phyloP scores from a whole-genome alignment of 192 early-diverging fungal species.

The Coemansia sp. region DNA sequence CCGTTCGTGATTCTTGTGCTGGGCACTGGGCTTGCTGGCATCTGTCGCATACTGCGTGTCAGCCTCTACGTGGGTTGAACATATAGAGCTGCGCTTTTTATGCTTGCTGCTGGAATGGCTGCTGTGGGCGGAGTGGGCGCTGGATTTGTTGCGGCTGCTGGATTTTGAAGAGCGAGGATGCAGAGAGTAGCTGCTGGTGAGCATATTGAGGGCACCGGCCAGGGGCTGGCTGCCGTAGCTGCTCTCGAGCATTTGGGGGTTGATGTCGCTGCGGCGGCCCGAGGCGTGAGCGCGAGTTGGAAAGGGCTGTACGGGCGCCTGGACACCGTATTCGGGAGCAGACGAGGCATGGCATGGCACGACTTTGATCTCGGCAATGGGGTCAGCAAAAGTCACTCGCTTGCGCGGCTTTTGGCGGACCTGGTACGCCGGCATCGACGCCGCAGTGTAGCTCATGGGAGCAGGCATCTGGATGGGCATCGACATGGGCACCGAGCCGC shows the following conservation, averaged over 20 bases:
- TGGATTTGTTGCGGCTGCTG: neutral
- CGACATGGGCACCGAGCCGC: conserved; percentile 9
- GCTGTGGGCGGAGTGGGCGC: neutral
- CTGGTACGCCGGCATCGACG: conserved; percentile 3
- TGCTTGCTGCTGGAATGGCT: neutral
- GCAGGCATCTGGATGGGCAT: conserved; percentile 11
- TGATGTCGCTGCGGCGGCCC: conserved; percentile 1
- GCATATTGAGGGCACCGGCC: neutral
- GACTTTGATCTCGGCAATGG: conserved; percentile 21
- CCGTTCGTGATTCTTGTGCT: conserved; percentile 5
- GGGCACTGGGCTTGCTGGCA: neutral
- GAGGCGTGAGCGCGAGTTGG: neutral
- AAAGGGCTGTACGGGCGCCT: neutral
- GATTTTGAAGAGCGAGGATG: neutral
- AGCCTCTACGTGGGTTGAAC: neutral
- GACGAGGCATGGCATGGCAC: conserved; percentile 16
- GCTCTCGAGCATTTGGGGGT: neutral
- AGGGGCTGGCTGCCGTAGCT: conserved; percentile 4
- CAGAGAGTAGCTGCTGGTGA: conserved; percentile 9
- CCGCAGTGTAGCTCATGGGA: neutral
- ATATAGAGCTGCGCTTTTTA: neutral
- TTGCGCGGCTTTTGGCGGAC: conserved; percentile 24
- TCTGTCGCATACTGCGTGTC: neutral
- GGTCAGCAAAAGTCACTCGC: conserved; percentile 43
- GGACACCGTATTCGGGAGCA: neutral